Base-by-base conservation (phyloP, 2,329 filamentous ascomycete genomes). In the Colletotrichum ledebouriae region DNA sequence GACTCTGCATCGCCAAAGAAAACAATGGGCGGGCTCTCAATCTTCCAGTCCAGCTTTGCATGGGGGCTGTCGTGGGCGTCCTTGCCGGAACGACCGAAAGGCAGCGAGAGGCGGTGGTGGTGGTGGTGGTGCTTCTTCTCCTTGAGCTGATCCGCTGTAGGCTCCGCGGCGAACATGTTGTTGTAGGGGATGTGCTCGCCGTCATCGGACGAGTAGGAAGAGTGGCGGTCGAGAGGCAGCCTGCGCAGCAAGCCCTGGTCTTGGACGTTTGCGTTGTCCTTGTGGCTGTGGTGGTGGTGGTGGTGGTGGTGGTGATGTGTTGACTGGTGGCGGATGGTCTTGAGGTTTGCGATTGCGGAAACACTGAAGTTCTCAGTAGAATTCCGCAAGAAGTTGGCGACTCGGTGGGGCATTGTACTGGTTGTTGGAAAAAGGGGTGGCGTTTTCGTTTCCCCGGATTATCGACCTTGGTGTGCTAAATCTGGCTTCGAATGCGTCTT, bases 21-120 rank as follows among this genome's bases (percentile, higher is more conserved):
- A 52, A 98, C 88, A 17, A 95, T 85, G 3, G 94, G 94, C 1
- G 94, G 94, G 12, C 93, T 97, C 83, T 98, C 94, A 71, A 98
- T 91, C 73, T 81, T 84, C 83, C 85, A 88, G 67, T 83, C 79
- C 17, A 89, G 75, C 1, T 79, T 73, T 10, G 83, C 82, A 65
- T 81, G 79, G 2, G 79, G 75, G 60, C 79, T 79, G 63, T 75
- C 72, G 46, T 77, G 71, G n/a, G 72, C 71, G 10, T 86, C 82
- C 74, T 82, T 83, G 44, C 66, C 62, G 72, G 72, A 68, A 62
- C 70, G 57, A 49, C 78, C 77, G 72, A 82, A 82, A 67, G 78
- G 80, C 59, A 82, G 75, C 13, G 80, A 80, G 59, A 81, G 76
- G 67, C 77, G 79, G 74, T 81, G 79, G 59, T 66, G 79, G 74